Evolutionary conservation across 148 eudicot genomes (phyloP), one percentile per base, ranked within the genome.

Genomic region (Persicaria maculosa): DNA sequence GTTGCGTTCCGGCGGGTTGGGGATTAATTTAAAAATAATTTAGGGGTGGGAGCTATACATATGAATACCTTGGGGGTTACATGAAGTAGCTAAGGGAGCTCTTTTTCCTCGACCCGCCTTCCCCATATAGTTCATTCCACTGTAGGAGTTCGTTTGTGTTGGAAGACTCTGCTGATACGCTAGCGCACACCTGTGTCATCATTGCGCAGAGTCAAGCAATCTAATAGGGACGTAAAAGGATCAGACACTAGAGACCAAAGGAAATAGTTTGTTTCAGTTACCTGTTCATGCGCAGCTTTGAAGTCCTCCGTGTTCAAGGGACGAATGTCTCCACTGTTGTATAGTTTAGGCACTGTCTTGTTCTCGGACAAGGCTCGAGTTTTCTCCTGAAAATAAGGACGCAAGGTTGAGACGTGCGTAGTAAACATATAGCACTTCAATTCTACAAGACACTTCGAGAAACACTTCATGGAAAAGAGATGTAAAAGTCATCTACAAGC

Each of bases 61-160:
- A 79, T 61, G 58, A 65, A 70, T 69, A 71, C 73, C 31, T 46
- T 31, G 2, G 53, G 14, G 19, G 61, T 74, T 94, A 94, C 95
- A 93, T 91, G 84, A 93, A 93, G 85, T 93, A 93, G 80, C 98
- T 91, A 48, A 91, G 93, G 44, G 97, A 88, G 79, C 74, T 83
- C 81, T 85, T 94, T 90, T 91, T 91, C 88, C 95, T 86, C 2
- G 98, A 93, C 47, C 98, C 98, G 14, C 97, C 98, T 83, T 89
- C 97, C 77, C 98, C 98, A 17, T 93, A 93, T 4, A 91, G 82
- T n/a, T 93, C 98, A 61, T 91, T 93, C 98, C 98, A 93, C 75
- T 91, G 97, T 62, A 64, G 79, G 40, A 91, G 95, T 81, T 93
- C 98, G 12, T 76, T 89, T 86, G 84, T 88, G 75, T 93, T 93